Evolutionary conservation across 2,329 filamentous ascomycete genomes (phyloP).

Genomic region (Knufia petricola): DNA sequence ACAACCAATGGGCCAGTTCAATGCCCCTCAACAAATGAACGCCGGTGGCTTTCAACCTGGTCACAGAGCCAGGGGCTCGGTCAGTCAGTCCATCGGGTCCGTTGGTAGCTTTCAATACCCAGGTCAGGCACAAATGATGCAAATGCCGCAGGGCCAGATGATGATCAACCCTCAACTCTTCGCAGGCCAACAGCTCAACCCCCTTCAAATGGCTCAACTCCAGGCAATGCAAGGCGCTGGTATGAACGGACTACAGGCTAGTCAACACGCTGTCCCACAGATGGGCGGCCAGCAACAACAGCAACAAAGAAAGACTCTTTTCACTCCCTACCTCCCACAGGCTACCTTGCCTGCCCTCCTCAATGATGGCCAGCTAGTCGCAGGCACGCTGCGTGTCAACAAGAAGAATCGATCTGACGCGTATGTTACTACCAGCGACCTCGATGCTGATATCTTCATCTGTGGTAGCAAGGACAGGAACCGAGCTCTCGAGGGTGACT

Average conservation of each 20-base stretch:
- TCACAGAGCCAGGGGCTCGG: slow-evolving; percentile 74
- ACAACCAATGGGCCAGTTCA: slow-evolving; percentile 51
- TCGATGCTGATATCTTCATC: slow-evolving; percentile 98
- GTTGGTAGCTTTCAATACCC: slow-evolving; percentile 85
- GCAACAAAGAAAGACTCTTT: slow-evolving; percentile 94
- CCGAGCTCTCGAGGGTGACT: slow-evolving; percentile 87
- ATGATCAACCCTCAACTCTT: slow-evolving; percentile 72
- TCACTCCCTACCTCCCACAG: slow-evolving; percentile 94
- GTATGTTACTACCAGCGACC: slow-evolving; percentile 87
- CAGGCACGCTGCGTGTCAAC: slow-evolving; percentile 93
- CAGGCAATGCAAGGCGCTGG: slow-evolving; percentile 86
- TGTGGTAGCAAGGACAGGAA: slow-evolving; percentile 99
- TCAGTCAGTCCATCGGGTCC: slow-evolving; percentile 74
- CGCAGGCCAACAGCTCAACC: slow-evolving; percentile 73
- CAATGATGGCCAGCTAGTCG: slow-evolving; percentile 85
- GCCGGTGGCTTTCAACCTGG: slow-evolving; percentile 78
- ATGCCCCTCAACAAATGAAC: slow-evolving; percentile 61
- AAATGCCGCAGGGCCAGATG: slow-evolving; percentile 74
- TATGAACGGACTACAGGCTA: slow-evolving; percentile 55
- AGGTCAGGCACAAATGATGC: slow-evolving; percentile 76
- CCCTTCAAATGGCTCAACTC: slow-evolving; percentile 78
- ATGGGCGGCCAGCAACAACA: slow-evolving; percentile 64
- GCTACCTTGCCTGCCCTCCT: slow-evolving; percentile 85
- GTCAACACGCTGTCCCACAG: slow-evolving; percentile 58
- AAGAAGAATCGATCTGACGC: slow-evolving; percentile 99